Base-by-base conservation (phyloP, 2,329 filamentous ascomycete species). In the Coniella vitis region DNA sequence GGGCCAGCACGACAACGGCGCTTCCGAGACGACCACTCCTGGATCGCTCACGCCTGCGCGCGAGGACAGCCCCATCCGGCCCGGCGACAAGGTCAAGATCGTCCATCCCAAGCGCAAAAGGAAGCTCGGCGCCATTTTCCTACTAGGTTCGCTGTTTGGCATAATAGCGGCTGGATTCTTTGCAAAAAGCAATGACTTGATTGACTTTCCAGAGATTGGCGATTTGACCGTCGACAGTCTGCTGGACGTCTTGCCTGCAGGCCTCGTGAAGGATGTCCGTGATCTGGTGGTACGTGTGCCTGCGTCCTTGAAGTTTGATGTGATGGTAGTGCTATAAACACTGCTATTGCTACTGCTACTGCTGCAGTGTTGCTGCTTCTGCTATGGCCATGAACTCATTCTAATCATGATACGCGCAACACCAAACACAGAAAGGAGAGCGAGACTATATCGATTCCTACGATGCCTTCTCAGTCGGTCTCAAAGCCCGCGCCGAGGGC, bases 401-500 rank as follows among this genome's bases (percentile, higher is more conserved):
- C 42, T 48, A 42, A 51, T 40, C 52, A 51, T 51, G 38, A 38
- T 55, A 57, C 35, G 25, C 12, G 8, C 2, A 31, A 35, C 10
- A 10, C 25, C 5, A 29, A 5, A 29, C 10, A 29, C 65, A 86
- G 84, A 87, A 88, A 71, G 84, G 86, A 60, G 90, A 97, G 68
- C 84, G 88, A 56, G 89, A 94, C 57, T 69, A 75, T 38, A 80
- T 88, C 38, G 84, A 95, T 55, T 86, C 86, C 60, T 95, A 95
- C 68, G 93, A 98, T 70, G 87, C 90, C 5, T 98, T 98, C 62
- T 81, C 90, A 1, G 87, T 97, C 40, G 94, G 93, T 4, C 70
- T 93, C 25, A 87, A 94, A 60, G 84, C 90, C 17, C 83, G 83
- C 35, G 72, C 83, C 4, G 86, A 96, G 64, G 94, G 94, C 1